A percentile compares a stretch with the other conserved stretches of the same genome.
Evolutionary conservation across 1,139 yeast genomes (phyloP).

Genomic region (Scheffersomyces parashehatae): DNA sequence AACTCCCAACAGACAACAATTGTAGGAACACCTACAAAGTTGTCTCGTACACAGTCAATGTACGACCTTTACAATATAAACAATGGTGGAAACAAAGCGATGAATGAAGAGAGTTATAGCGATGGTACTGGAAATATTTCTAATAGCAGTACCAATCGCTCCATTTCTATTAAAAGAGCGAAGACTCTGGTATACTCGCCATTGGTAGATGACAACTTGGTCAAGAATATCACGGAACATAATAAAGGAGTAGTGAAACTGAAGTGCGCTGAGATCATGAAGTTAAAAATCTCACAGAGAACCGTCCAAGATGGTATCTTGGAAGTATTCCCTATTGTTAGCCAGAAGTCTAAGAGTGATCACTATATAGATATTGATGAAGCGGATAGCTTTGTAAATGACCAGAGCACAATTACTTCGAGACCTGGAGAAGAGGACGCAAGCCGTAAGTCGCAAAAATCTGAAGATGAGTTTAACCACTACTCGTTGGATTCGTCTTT

Average conservation of each 20-base stretch:
- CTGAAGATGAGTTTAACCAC: background rate
- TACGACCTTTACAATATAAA: slow-evolving; percentile 29
- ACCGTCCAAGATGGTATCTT: slow-evolving; percentile 4
- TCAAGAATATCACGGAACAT: slow-evolving; percentile 21
- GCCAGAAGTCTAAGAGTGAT: background rate
- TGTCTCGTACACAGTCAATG: slow-evolving; percentile 43
- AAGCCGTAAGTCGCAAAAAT: background rate
- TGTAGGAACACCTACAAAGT: slow-evolving; percentile 16
- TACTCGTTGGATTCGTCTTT: background rate
- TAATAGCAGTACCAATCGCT: background rate
- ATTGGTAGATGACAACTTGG: slow-evolving; percentile 17
- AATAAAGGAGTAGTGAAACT: slow-evolving; percentile 24
- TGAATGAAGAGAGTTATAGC: slow-evolving; percentile 1
- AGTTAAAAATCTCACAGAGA: slow-evolving; percentile 3
- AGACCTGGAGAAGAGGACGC: background rate
- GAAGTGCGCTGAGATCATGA: slow-evolving; percentile 34
- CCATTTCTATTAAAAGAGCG: slow-evolving; percentile 18
- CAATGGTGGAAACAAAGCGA: slow-evolving; percentile 4
- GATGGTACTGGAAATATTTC: background rate
- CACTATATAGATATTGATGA: slow-evolving; percentile 9
- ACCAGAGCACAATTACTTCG: slow-evolving; percentile 10
- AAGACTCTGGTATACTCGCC: slow-evolving; percentile 29
- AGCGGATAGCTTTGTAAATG: slow-evolving; percentile 5
- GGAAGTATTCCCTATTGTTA: slow-evolving; percentile 5
- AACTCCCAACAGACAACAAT: background rate